Percentiles rank a stretch among this genome's conserved stretches.
Conservation (phyloP, 768 basidiomycete genomes). For the Cystobasidiopsis lactophilus region DNA sequence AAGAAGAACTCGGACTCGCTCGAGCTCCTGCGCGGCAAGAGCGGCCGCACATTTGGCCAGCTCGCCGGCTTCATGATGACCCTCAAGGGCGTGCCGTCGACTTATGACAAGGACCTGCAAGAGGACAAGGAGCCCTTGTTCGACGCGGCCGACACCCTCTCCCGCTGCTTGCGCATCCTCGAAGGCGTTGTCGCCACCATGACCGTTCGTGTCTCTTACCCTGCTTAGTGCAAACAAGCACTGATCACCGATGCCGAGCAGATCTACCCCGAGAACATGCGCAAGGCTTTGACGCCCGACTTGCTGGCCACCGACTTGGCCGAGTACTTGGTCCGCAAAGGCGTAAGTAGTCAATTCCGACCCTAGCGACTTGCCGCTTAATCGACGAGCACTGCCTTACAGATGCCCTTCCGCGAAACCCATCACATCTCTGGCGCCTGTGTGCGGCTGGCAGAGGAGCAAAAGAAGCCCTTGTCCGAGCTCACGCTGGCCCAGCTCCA, state of each 20-base stretch:
- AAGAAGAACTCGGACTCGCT: constrained; percentile 97
- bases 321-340: constrained; percentile 95
- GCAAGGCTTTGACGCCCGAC: constrained; percentile 75
- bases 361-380: neutral
- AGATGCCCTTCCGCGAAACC: constrained; percentile 97
- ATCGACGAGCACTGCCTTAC: constrained; percentile 4
- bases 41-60: constrained; percentile 82
- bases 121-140: constrained; percentile 97
- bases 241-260: constrained; percentile 22
- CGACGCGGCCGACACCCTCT: constrained; percentile 71
- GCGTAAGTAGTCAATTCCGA: constrained; percentile 59
- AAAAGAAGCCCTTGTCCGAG: constrained; percentile 55
- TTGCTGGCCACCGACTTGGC: constrained; percentile 96
- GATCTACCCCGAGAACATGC: constrained; percentile 83
- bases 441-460: constrained; percentile 76
- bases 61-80: constrained; percentile 98
- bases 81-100: constrained; percentile 86
- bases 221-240: neutral
- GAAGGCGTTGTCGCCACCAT: constrained; percentile 86
- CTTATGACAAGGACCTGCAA: constrained; percentile 98
- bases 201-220: constrained; percentile 33
- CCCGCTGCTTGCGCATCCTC: constrained; percentile 70
- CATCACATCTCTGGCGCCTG: constrained; percentile 95
- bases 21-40: constrained; percentile 83
- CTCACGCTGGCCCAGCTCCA: constrained; percentile 62